A percentile compares a stretch with the other conserved stretches of the same genome.
Evolutionary conservation across 208 protist species (phyloP).

Genomic region (Crithidia sp.): DNA sequence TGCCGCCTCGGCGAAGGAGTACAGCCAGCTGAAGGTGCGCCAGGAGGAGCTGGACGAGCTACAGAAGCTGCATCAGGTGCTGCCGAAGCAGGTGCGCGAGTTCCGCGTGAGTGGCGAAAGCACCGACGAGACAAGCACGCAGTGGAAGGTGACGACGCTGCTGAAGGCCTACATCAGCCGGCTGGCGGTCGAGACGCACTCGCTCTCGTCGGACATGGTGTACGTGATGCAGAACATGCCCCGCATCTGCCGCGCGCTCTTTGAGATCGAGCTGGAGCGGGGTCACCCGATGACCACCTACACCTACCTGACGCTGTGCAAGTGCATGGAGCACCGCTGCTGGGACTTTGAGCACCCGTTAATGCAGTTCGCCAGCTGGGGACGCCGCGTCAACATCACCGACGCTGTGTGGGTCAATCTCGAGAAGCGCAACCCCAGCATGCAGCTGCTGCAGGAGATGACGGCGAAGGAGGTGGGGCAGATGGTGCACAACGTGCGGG

Average conservation of each 20-base stretch:
- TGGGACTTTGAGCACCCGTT: slow-evolving; percentile 95
- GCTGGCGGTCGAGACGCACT: slow-evolving; percentile 86
- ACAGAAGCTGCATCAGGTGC: slow-evolving; percentile 68
- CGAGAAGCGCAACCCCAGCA: slow-evolving; percentile 73
- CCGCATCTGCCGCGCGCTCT: slow-evolving; percentile 96
- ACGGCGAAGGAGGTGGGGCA: slow-evolving; percentile 80
- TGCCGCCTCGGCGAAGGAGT: slow-evolving; percentile 94
- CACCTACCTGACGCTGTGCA: slow-evolving; percentile 91
- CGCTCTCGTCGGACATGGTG: slow-evolving; percentile 93
- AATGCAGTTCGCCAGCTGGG: slow-evolving; percentile 82
- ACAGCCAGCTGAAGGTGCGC: slow-evolving; percentile 95
- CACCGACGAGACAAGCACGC: slow-evolving; percentile 84
- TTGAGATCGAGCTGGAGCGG: slow-evolving; percentile 97
- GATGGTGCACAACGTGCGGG: slow-evolving; percentile 86
- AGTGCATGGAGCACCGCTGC: slow-evolving; percentile 94
- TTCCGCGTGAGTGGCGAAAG: slow-evolving; percentile 79
- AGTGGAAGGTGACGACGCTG: slow-evolving; percentile 97
- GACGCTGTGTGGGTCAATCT: slow-evolving; percentile 79
- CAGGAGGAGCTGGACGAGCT: slow-evolving; percentile 97
- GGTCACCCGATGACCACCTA: slow-evolving; percentile 87
- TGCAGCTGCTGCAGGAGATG: slow-evolving; percentile 84
- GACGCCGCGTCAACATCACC: slow-evolving; percentile 67
- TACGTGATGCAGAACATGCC: slow-evolving; percentile 97
- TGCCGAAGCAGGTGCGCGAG: slow-evolving; percentile 71
- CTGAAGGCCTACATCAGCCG: slow-evolving; percentile 97